A percentile compares a stretch with the other conserved stretches of the same genome.
Conservation (phyloP, 2,329 filamentous ascomycete genomes). For the Arthrobotrys iridis region DNA sequence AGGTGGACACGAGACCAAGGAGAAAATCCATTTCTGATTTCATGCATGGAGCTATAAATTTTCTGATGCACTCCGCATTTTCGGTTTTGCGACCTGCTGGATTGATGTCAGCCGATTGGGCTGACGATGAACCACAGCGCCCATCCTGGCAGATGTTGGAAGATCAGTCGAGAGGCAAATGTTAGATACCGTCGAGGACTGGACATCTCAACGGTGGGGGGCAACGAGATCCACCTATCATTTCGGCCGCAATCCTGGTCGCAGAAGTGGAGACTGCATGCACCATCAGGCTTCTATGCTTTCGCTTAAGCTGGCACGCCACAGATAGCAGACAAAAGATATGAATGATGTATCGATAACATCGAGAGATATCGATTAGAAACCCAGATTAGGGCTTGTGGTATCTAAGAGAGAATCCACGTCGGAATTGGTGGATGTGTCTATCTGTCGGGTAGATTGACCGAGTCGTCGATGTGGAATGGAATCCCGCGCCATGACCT, state of each 20-base stretch:
- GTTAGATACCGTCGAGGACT: neutral
- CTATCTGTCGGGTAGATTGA: neutral
- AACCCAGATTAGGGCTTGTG: neutral
- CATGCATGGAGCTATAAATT: slow-evolving; percentile 32
- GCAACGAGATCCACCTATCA: slow-evolving; percentile 40
- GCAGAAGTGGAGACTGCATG: slow-evolving; percentile 36
- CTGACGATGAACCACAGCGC: neutral
- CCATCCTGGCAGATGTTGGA: slow-evolving; percentile 12
- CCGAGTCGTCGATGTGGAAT: neutral
- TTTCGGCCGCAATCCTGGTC: slow-evolving; percentile 23
- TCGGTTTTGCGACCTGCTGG: slow-evolving; percentile 27
- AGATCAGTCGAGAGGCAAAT: slow-evolving; percentile 8
- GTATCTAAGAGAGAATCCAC: neutral
- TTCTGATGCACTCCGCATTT: slow-evolving; percentile 52
- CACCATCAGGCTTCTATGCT: slow-evolving; percentile 1
- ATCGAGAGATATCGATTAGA: neutral
- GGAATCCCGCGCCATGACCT: neutral
- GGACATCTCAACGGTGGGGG: slow-evolving; percentile 20
- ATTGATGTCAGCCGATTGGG: slow-evolving; percentile 33
- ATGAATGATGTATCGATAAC: slow-evolving; percentile 31
- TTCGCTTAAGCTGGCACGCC: slow-evolving; percentile 36
- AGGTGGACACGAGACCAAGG: slow-evolving; percentile 14
- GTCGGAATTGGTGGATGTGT: neutral
- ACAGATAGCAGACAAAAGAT: slow-evolving; percentile 29
- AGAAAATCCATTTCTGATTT: slow-evolving; percentile 9